phyloP scores from a whole-genome alignment of 2,329 filamentous ascomycete species.

The Aspergillus tamarii region DNA sequence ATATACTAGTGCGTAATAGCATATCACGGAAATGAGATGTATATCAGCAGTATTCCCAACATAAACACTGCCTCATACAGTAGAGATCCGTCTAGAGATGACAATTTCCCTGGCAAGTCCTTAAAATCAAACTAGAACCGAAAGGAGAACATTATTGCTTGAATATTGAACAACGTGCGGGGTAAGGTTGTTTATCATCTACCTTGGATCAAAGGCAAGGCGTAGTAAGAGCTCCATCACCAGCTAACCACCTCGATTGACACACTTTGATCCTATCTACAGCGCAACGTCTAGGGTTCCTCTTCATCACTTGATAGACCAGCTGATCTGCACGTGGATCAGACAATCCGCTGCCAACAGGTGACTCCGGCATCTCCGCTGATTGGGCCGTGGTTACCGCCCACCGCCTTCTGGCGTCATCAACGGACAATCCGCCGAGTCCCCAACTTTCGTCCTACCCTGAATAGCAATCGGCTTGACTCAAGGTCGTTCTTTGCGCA shows the following conservation, averaged over 20 bases:
- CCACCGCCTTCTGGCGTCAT: conserved; percentile 22
- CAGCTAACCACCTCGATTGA: background rate
- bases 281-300: background rate
- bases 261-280: background rate
- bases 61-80: background rate
- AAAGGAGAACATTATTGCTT: background rate
- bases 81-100: background rate
- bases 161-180: background rate
- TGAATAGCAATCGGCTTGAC: background rate
- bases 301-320: conserved; percentile 1
- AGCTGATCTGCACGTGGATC: conserved; percentile 4
- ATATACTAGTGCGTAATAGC: background rate
- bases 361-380: conserved; percentile 16
- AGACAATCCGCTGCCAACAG: background rate
- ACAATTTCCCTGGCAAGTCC: background rate
- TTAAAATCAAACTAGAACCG: background rate
- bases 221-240: background rate
- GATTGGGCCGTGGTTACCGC: conserved; percentile 14
- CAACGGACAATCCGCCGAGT: conserved; percentile 9
- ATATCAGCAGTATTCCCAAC: background rate
- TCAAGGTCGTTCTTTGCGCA: background rate
- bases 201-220: background rate
- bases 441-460: background rate
- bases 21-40: background rate
- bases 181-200: no score